Evolutionary conservation across 1,139 yeast genomes (phyloP), one percentile per base, ranked within the genome.

Genomic region (Williopsis jadinii): DNA sequence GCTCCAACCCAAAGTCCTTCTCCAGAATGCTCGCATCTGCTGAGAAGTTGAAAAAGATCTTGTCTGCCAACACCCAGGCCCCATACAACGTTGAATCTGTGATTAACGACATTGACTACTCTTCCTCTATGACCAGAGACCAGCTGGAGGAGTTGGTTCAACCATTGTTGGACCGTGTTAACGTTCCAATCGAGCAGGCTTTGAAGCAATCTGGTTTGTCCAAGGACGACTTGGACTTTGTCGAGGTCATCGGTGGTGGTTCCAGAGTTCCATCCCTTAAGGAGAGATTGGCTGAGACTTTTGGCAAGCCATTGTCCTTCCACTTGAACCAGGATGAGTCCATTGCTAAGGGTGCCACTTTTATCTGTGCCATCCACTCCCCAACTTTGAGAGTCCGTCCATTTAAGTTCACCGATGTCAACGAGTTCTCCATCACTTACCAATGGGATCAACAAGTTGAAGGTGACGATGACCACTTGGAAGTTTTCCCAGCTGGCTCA

Each of bases 321-420:
- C 94, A 97, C 56, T 80, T 94, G 70, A 92, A 94, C 77, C 97
- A 90, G 73, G 99, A 92, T 64, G 99, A 92, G 76, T 97, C 98
- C 50, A 84, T 90, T 65, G 97, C 98, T 48, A 85, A 94, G 68
- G 99, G 99, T 74, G 95, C 95, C 56, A 97, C 99, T 42, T 94
- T 92, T 70, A 86, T 94, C 61, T 92, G 98, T 69, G 99, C 98
- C 56, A 86, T 90, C 70, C 97, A 90, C 76, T 92, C 98, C 28
- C 98, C 98, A 68, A 90, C 97, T 53, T 81, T 92, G 60, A 85
- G 98, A 73, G 98, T 94, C 44, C 84, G 97, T 71, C 97, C 97
- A 57, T 92, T 92, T 83, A 92, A 90, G 71, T 92, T 90, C 62
- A 97, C 92, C 73, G 99, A 92, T 67, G 72, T 82, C 64, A 90